A percentile compares a stretch with the other conserved stretches of the same genome.
Evolutionary conservation across 1,139 yeast species (phyloP).

Genomic region (Blastobotrys buckinghamii): DNA sequence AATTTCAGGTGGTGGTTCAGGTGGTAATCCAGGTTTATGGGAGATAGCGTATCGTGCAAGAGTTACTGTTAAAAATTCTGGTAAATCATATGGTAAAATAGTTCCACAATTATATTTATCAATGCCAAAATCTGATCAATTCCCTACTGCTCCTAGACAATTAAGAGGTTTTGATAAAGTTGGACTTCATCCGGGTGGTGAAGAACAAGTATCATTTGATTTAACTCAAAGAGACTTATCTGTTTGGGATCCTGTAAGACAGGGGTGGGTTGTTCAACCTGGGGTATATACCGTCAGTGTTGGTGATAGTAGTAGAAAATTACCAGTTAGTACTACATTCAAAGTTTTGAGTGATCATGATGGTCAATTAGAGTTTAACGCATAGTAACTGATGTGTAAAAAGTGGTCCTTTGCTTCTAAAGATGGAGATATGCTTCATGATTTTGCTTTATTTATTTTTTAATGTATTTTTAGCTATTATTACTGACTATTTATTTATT

Average conservation of each 20-base stretch:
- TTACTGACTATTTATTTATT: no score
- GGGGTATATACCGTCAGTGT: slow-evolving; percentile 52
- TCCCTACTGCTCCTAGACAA: slow-evolving; percentile 44
- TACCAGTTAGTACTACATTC: slow-evolving; percentile 34
- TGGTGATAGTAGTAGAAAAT: slow-evolving; percentile 48
- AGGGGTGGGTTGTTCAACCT: slow-evolving; percentile 56
- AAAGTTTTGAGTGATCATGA: no score
- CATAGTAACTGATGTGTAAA: not conserved
- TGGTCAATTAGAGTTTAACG: no score
- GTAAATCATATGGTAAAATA: slow-evolving; percentile 46
- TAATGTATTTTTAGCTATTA: no score
- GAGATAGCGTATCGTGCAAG: slow-evolving; percentile 43
- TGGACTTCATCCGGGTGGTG: slow-evolving; percentile 41
- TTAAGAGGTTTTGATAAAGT: slow-evolving; percentile 60
- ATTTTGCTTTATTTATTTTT: no score
- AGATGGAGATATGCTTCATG: no score
- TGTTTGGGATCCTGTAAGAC: slow-evolving; percentile 54
- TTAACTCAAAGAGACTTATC: slow-evolving; percentile 52
- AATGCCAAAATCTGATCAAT: slow-evolving; percentile 40
- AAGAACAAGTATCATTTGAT: slow-evolving; percentile 40
- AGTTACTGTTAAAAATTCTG: slow-evolving; percentile 47
- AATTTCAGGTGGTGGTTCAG: slow-evolving; percentile 55
- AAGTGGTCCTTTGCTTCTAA: no score
- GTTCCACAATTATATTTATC: slow-evolving; percentile 58
- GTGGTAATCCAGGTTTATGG: slow-evolving; percentile 45